These are phyloP conservation scores for Penicillium salamii DNA, from an alignment of 495 filamentous ascomycete species.

Conservation along the genomic window DNA sequence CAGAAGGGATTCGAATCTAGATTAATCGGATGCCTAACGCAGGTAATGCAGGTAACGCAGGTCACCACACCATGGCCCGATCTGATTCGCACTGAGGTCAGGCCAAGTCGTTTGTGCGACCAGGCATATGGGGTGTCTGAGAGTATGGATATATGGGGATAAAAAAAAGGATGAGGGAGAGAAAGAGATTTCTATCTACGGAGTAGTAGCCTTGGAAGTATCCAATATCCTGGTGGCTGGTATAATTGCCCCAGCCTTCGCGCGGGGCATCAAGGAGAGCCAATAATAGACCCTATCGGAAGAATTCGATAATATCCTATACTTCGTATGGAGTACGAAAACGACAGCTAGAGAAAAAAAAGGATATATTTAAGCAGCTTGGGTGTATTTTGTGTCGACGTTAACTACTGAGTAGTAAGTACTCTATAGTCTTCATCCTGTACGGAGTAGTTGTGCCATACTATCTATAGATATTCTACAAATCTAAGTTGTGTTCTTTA, in stretches of 20 bases:
- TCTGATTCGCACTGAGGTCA: conserved; percentile 4
- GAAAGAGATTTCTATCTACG: not conserved
- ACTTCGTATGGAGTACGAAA: no score
- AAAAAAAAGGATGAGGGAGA: conserved; percentile 2
- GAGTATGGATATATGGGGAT: not conserved
- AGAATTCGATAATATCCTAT: no score
- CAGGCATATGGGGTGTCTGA: not conserved
- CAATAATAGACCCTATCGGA: not conserved
- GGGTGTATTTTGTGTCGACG: no score
- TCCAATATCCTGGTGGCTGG: conserved; percentile 32
- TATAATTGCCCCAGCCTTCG: conserved; percentile 31
- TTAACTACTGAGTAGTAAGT: no score
- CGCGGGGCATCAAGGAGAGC: conserved; percentile 14
- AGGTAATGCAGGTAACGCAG: not conserved
- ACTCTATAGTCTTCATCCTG: no score
- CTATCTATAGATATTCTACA: no score
- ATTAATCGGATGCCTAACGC: conserved; percentile 21
- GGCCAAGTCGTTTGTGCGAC: conserved; percentile 2
- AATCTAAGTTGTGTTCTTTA: no score
- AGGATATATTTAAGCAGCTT: no score
- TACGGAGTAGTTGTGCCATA: no score
- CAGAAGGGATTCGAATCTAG: conserved; percentile 11
- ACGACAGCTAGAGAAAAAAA: no score
- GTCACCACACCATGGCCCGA: conserved; percentile 20
- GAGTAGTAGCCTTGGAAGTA: conserved; percentile 8